Evolutionary conservation across 345 rosid species (phyloP).

Genomic region (Populus alba): DNA sequence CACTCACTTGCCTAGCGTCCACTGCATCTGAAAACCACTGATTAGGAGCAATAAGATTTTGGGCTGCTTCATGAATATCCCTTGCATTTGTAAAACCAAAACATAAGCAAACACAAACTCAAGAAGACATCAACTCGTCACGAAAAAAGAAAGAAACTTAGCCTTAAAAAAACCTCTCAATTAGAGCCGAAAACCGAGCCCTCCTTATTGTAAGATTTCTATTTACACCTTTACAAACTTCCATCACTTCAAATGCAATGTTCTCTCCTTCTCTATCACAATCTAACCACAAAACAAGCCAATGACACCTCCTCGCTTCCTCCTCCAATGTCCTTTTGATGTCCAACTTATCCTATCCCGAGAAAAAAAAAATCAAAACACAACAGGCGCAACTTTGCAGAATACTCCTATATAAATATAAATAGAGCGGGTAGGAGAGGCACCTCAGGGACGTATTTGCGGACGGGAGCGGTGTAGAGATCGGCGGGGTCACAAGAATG

Average conservation of each 20-base stretch:
- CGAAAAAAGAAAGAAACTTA: background rate
- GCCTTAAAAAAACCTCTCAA: conserved; percentile 59
- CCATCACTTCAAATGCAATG: conserved; percentile 88
- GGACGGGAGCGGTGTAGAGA: conserved; percentile 74
- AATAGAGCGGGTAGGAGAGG: background rate
- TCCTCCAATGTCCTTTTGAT: conserved; percentile 88
- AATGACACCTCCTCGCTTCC: conserved; percentile 87
- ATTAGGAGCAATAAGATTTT: conserved; percentile 87
- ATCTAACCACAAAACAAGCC: conserved; percentile 97
- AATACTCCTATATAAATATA: background rate
- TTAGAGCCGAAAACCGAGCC: conserved; percentile 92
- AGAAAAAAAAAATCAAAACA: background rate
- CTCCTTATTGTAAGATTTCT: conserved; percentile 57
- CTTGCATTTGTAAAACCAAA: conserved; percentile 38
- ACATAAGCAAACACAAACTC: conserved; percentile 1
- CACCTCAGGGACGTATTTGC: conserved; percentile 85
- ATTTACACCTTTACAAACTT: conserved; percentile 61
- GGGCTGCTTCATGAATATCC: conserved; percentile 88
- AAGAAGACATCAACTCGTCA: conserved; percentile 2
- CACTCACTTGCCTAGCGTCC: conserved; percentile 94
- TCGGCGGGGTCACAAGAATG: conserved; percentile 91
- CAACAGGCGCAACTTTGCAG: too few species aligned
- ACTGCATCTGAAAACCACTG: conserved; percentile 85
- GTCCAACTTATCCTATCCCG: conserved; percentile 69
- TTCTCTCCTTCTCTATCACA: conserved; percentile 98